Evolutionary conservation across 116 monocot species (phyloP).

Genomic region (Zostera marina): DNA sequence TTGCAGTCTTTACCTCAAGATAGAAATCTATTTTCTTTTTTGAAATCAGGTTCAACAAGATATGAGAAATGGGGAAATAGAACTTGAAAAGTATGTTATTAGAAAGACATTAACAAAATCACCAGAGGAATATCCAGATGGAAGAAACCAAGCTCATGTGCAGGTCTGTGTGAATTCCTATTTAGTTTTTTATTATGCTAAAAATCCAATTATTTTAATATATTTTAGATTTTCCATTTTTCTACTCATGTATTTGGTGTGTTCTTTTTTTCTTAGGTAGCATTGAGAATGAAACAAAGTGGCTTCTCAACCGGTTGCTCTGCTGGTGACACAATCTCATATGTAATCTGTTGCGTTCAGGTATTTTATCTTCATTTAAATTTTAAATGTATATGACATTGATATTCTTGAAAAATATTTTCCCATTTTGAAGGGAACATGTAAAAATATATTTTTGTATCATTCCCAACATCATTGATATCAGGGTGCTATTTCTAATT

Average conservation of each 20-base stretch:
- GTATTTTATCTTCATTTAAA: constrained; percentile 13
- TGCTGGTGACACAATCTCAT: constrained; percentile 84
- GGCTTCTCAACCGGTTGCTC: constrained; percentile 50
- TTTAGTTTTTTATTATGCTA: background rate
- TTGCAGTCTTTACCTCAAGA: background rate
- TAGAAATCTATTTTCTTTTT: background rate
- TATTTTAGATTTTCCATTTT: background rate
- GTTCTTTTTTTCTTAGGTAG: constrained; percentile 37
- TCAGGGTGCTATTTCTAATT: constrained; percentile 35
- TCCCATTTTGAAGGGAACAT: too few species aligned
- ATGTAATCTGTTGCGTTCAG: constrained; percentile 80
- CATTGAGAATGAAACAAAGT: constrained; percentile 66
- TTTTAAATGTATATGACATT: too few species aligned
- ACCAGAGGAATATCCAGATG: constrained; percentile 92
- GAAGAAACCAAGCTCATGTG: constrained; percentile 91
- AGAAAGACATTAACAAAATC: constrained; percentile 83
- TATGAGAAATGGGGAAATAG: constrained; percentile 70
- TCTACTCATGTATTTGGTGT: background rate
- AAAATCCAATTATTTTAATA: background rate
- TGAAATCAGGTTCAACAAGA: constrained; percentile 56
- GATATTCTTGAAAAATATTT: too few species aligned
- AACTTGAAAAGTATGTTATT: constrained; percentile 75
- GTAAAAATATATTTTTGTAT: background rate
- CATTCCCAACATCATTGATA: background rate
- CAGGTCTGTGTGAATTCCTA: constrained; percentile 26